These are phyloP conservation scores for Cornus florida DNA, from an alignment of 148 eudicot genomes.

Conservation along the genomic window DNA sequence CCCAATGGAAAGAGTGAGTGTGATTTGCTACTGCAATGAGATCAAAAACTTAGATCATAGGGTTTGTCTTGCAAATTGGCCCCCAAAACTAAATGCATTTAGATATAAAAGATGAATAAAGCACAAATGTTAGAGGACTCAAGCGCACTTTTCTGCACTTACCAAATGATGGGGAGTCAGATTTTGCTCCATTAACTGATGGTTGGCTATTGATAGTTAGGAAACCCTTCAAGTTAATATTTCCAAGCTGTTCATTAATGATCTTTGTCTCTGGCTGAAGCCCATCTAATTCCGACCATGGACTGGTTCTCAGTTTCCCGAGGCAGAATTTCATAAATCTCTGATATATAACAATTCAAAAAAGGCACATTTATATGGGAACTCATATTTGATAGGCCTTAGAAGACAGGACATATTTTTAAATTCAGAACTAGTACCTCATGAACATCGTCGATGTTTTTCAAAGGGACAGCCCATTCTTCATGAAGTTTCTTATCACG, in stretches of 20 bases:
- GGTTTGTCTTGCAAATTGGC: not conserved
- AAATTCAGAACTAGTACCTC: conserved; percentile 46
- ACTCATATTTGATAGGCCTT: not conserved
- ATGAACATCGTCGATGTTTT: conserved; percentile 63
- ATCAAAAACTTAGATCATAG: not conserved
- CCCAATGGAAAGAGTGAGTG: not conserved
- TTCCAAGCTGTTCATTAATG: conserved; percentile 66
- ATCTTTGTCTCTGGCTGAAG: conserved; percentile 98
- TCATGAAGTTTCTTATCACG: conserved; percentile 85
- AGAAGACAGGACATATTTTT: conserved; percentile 2
- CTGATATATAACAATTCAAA: conserved; percentile 41
- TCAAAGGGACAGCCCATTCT: conserved; percentile 87
- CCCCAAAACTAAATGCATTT: not conserved
- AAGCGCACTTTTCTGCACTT: conserved; percentile 14
- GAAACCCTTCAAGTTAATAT: conserved; percentile 74
- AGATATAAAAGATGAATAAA: not conserved
- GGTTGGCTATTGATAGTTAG: conserved; percentile 97
- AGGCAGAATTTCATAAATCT: conserved; percentile 72
- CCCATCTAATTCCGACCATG: conserved; percentile 96
- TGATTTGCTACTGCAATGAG: not conserved
- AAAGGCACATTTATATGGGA: conserved; percentile 8
- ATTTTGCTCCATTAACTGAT: conserved; percentile 81
- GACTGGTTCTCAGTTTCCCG: conserved; percentile 81
- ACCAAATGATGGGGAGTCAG: conserved; percentile 89
- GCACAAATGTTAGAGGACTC: not conserved